Evolutionary conservation across 2,329 filamentous ascomycete genomes (phyloP), one percentile per base, ranked within the genome.

Genomic region (Aspergillus clavatus): DNA sequence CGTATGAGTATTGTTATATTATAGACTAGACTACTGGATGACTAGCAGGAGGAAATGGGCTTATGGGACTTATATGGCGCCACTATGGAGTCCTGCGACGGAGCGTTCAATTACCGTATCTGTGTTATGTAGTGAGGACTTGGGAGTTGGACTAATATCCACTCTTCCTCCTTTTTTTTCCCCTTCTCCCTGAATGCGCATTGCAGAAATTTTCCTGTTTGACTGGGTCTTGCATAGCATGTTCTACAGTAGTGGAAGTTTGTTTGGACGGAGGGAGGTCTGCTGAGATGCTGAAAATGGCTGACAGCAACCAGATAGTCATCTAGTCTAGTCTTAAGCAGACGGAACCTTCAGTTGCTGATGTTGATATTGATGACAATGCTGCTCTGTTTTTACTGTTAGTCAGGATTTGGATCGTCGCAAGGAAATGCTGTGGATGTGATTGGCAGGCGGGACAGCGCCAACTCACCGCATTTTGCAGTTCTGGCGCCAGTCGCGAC

Each of bases 31-130:
- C 8, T 24, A 24, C 5, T 24, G 4, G 8, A 4, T 24, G 8
- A 4, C 8, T 24, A 24, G 5, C 8, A 24, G 23, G 23, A 24
- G 5, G 23, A 24, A n/a, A n/a, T n/a, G n/a, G n/a, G 23, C 5
- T 24, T 24, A 24, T 24, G 23, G 23, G 23, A 24, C 23, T 24
- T n/a, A 8, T 24, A 24, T 24, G 23, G 23, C 23, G 23, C 23
- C 23, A 24, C 23, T 24, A 24, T 24, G 23, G 23, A 24, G 23
- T 24, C 23, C 23, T 24, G 5, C 23, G 28, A 29, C 38, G 31
- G 38, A 31, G 22, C 24, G 16, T 11, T 27, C 28, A 28, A 40
- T 40, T 24, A 40, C 24, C 38, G 38, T 40, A 40, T 29, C 18
- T 16, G 38, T 40, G 38, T 40, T 40, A n/a, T n/a, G n/a, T n/a